Evolutionary conservation across 495 filamentous ascomycete species (phyloP).

Genomic region (Penicillium psychrofluorescens): DNA sequence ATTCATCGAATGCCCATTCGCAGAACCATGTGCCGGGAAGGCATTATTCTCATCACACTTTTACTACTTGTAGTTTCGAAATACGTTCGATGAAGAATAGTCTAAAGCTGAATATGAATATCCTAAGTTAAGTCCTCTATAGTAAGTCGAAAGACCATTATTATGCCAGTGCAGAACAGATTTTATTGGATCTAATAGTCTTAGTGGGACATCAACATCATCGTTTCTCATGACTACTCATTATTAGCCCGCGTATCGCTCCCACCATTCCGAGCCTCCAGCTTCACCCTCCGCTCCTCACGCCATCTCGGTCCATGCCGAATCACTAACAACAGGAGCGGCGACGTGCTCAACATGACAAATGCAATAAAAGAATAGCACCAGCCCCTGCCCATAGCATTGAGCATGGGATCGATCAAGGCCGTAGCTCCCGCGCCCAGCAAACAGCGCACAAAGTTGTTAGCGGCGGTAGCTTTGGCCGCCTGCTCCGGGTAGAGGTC

Average conservation of each 20-base stretch:
- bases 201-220: no score
- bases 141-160: no score
- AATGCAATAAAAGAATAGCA: slow-evolving; percentile 59
- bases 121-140: no score
- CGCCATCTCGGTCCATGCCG: slow-evolving; percentile 41
- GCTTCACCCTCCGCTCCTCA: slow-evolving; percentile 27
- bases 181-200: no score
- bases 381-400: slow-evolving; percentile 60
- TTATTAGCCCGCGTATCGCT: no score
- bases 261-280: slow-evolving; percentile 10
- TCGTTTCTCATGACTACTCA: no score
- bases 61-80: no score
- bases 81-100: no score
- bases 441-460: slow-evolving; percentile 61
- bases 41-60: no score
- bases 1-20: no score
- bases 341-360: slow-evolving; percentile 45
- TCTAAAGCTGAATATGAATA: no score
- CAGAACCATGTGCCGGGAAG: no score
- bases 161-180: background rate
- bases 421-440: slow-evolving; percentile 62
- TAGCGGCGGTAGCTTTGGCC: slow-evolving; percentile 60
- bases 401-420: slow-evolving; percentile 57
- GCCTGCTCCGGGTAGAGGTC: slow-evolving; percentile 58
- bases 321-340: slow-evolving; percentile 42